phyloP scores from a whole-genome alignment of 768 basidiomycete genomes.

The Hypholoma fasciculare region DNA sequence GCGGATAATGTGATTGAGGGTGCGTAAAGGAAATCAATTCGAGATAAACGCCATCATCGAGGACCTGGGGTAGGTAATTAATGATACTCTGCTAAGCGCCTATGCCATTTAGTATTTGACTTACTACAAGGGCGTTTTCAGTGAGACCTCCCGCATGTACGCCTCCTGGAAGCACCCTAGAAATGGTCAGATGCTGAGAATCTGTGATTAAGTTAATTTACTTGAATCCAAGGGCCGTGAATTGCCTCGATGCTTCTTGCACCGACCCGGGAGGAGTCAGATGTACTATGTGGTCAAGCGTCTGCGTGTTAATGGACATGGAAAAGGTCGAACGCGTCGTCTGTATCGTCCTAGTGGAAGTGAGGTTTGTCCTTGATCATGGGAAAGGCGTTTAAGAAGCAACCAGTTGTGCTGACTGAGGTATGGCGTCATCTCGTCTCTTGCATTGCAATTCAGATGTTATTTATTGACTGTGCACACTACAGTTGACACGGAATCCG shows the following conservation, averaged over 20 bases:
- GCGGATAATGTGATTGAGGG: constrained; percentile 53
- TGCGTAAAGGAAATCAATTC: constrained; percentile 71
- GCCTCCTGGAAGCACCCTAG: constrained; percentile 67
- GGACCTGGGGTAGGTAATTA: constrained; percentile 34
- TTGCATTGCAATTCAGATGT: too few species aligned
- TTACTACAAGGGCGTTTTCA: constrained; percentile 63
- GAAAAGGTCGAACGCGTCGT: neutral
- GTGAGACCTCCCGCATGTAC: constrained; percentile 64
- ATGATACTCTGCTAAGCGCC: neutral
- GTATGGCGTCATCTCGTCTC: too few species aligned
- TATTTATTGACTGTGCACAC: too few species aligned
- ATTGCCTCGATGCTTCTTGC: constrained; percentile 47
- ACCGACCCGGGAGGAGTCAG: constrained; percentile 67
- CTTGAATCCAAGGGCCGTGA: constrained; percentile 67
- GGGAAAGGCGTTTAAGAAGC: too few species aligned
- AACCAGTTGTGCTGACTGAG: too few species aligned
- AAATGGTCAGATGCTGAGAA: neutral
- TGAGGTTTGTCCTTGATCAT: too few species aligned
- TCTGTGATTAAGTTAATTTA: constrained; percentile 26
- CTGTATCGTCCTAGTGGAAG: neutral
- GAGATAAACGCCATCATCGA: constrained; percentile 61
- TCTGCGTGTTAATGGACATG: constrained; percentile 22
- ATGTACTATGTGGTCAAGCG: constrained; percentile 70
- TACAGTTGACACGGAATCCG: too few species aligned
- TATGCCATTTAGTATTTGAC: constrained; percentile 10